Evolutionary conservation across 1,284 basidiomycete genomes (phyloP).

Genomic region (Entoloma clypeatum): DNA sequence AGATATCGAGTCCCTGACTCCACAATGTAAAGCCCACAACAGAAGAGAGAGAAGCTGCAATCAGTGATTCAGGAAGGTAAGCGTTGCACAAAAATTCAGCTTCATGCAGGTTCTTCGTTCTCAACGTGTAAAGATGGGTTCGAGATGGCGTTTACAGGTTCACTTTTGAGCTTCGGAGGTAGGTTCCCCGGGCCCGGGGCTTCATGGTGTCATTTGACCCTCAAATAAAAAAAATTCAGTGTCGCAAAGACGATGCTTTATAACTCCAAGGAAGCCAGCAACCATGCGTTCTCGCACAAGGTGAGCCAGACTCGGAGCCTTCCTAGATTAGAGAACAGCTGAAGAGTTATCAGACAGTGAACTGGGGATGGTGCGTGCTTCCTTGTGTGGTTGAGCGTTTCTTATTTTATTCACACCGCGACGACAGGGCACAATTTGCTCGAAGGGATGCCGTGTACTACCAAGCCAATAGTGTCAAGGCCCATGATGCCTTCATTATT

Average conservation of each 20-base stretch:
- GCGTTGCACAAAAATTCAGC: background rate
- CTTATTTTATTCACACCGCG: conserved; percentile 8
- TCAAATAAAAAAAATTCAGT: conserved; percentile 28
- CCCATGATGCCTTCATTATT: conserved; percentile 68
- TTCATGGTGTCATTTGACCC: background rate
- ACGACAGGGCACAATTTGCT: conserved; percentile 71
- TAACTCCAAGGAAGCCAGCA: conserved; percentile 74
- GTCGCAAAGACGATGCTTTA: conserved; percentile 49
- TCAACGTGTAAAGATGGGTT: conserved; percentile 53
- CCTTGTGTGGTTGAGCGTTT: conserved; percentile 7
- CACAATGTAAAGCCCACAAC: conserved; percentile 56
- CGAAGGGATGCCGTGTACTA: conserved; percentile 73
- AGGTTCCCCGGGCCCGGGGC: conserved; percentile 14
- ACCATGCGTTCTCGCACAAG: conserved; percentile 81
- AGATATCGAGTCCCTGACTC: background rate
- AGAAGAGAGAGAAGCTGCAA: conserved; percentile 67
- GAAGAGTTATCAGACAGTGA: conserved; percentile 51
- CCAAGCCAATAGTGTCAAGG: conserved; percentile 49
- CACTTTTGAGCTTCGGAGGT: conserved; percentile 78
- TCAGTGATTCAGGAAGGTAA: conserved; percentile 41
- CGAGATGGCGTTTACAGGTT: conserved; percentile 85
- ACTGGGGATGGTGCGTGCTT: conserved; percentile 73
- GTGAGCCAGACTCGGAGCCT: conserved; percentile 32
- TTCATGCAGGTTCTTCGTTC: background rate
- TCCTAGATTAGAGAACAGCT: conserved; percentile 1